Conservation (phyloP, 2,329 filamentous ascomycete genomes). For the Arthrobotrys megalospora region DNA sequence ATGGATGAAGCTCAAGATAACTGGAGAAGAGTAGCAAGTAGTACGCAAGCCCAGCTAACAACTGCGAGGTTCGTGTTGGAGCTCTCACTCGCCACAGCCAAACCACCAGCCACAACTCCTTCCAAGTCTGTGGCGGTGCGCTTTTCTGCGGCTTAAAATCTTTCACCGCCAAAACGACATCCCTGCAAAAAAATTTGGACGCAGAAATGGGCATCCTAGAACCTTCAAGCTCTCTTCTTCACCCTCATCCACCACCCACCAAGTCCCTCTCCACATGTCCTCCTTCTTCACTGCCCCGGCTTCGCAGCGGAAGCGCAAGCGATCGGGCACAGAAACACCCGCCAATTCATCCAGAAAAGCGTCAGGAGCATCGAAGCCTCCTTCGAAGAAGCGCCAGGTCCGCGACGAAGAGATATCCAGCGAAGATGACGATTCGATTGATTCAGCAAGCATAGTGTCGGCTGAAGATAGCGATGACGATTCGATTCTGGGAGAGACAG, state of each 20-base stretch:
- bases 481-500: constrained; percentile 84
- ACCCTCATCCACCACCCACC: not conserved
- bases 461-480: constrained; percentile 72
- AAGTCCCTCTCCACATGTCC: constrained; percentile 75
- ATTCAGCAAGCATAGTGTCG: constrained; percentile 47
- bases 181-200: constrained; percentile 56
- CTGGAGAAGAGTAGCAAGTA: constrained; percentile 13
- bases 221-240: constrained; percentile 28
- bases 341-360: constrained; percentile 69
- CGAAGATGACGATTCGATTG: constrained; percentile 75
- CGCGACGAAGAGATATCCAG: constrained; percentile 88
- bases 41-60: constrained; percentile 51
- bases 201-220: constrained; percentile 32
- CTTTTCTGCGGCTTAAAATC: constrained; percentile 50
- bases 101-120: constrained; percentile 9
- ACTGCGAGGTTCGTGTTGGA: constrained; percentile 50
- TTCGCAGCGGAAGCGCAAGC: constrained; percentile 91
- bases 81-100: constrained; percentile 5
- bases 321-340: constrained; percentile 71
- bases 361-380: constrained; percentile 67
- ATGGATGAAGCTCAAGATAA: constrained; percentile 50
- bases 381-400: constrained; percentile 68
- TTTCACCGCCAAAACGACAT: constrained; percentile 29
- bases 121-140: constrained; percentile 9
- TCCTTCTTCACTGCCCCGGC: constrained; percentile 95